These are phyloP conservation scores for Thalassiosira delicatula DNA, from an alignment of 352 stramenopile species.

Conservation along the genomic window DNA sequence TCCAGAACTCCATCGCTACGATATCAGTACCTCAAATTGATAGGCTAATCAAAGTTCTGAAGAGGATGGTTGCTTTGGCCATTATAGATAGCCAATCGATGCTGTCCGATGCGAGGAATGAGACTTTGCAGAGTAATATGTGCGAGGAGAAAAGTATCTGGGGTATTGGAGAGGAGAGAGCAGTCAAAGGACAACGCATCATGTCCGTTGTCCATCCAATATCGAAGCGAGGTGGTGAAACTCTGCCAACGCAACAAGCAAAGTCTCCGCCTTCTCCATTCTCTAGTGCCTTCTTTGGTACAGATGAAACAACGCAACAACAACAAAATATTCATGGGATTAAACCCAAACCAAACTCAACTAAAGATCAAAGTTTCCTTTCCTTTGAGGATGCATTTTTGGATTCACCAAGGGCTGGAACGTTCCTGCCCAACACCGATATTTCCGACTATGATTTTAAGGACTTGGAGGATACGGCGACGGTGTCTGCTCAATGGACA, in stretches of 20 bases:
- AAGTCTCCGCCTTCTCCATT: slow-evolving; percentile 36
- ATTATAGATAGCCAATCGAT: slow-evolving; percentile 11
- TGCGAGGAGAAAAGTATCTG: not conserved
- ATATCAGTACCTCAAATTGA: slow-evolving; percentile 29
- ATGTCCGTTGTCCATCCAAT: not conserved
- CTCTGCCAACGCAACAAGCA: not conserved
- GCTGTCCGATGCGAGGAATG: not conserved
- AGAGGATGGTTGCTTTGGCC: slow-evolving; percentile 24
- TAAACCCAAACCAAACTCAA: not conserved
- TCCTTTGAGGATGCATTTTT: slow-evolving; percentile 60
- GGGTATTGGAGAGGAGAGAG: slow-evolving; percentile 1
- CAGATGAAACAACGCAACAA: not conserved
- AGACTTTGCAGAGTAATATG: not conserved
- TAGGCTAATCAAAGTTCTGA: slow-evolving; percentile 23
- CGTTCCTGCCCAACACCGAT: too few species aligned
- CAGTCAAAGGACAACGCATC: slow-evolving; percentile 35
- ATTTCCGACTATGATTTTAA: slow-evolving; percentile 22
- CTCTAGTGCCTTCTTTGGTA: slow-evolving; percentile 48
- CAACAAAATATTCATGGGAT: not conserved
- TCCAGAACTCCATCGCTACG: slow-evolving; percentile 26
- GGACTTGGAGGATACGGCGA: slow-evolving; percentile 6
- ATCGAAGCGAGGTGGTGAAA: slow-evolving; percentile 4
- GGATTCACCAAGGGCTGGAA: not conserved
- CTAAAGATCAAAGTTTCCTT: slow-evolving; percentile 20
- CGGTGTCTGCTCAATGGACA: slow-evolving; percentile 36